Evolutionary conservation across 2,329 filamentous ascomycete species (phyloP).

Genomic region (Beauveria sp.): DNA sequence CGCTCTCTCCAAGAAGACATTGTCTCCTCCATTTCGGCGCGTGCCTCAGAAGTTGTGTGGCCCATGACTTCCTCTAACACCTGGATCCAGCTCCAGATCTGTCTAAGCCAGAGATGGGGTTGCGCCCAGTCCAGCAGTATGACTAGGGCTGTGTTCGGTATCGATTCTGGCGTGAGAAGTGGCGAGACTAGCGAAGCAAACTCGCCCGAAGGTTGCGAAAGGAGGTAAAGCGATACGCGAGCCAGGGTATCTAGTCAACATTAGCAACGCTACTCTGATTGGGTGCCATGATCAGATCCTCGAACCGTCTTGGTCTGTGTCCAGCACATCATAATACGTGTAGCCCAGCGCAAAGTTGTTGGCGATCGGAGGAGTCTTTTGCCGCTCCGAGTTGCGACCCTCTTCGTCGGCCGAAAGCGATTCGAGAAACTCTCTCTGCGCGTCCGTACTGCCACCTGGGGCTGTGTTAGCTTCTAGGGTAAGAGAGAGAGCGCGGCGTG

Average conservation of each 20-base stretch:
- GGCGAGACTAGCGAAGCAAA: constrained; percentile 79
- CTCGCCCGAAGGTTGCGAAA: constrained; percentile 74
- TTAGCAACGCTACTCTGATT: constrained; percentile 15
- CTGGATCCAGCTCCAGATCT: constrained; percentile 83
- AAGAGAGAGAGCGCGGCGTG: background rate
- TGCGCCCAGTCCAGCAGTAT: constrained; percentile 94
- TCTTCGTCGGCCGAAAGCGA: constrained; percentile 47
- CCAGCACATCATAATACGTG: constrained; percentile 89
- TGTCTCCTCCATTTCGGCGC: constrained; percentile 78
- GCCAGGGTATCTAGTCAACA: constrained; percentile 68
- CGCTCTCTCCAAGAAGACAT: constrained; percentile 74
- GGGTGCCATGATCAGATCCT: constrained; percentile 1
- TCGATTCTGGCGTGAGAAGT: constrained; percentile 73
- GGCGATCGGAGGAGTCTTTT: constrained; percentile 68
- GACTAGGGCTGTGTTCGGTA: constrained; percentile 80
- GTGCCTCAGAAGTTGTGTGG: constrained; percentile 66
- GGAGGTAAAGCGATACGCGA: constrained; percentile 79
- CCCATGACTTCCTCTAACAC: constrained; percentile 71
- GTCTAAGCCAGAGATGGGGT: constrained; percentile 85
- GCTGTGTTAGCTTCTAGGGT: background rate
- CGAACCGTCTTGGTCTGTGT: constrained; percentile 85
- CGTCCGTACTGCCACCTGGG: constrained; percentile 73
- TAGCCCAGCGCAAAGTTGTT: constrained; percentile 91
- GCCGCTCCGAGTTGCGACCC: constrained; percentile 46
- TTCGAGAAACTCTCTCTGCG: constrained; percentile 78